These are phyloP conservation scores for Crucihimalaya himalaica DNA, from an alignment of 345 rosid genomes.

Conservation along the genomic window DNA sequence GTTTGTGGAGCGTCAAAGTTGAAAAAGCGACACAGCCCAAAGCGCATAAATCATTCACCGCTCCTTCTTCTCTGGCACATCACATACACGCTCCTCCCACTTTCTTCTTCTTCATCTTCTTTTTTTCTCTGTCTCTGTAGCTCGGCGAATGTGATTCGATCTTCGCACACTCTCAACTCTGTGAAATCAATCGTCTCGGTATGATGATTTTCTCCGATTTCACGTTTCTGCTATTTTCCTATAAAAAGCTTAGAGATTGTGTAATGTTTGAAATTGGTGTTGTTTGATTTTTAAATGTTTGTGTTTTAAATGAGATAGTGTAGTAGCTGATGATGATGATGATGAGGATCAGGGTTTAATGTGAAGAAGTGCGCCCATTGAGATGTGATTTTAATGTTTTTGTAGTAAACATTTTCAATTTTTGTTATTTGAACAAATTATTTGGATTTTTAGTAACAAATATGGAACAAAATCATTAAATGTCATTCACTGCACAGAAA, in stretches of 20 bases:
- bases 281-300: background rate
- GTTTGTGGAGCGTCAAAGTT: slow-evolving; percentile 46
- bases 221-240: too few relatives aligned
- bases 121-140: slow-evolving; percentile 4
- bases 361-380: slow-evolving; percentile 2
- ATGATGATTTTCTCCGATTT: background rate
- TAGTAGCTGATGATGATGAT: background rate
- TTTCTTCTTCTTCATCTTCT: slow-evolving; percentile 30
- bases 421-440: background rate
- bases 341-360: background rate
- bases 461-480: slow-evolving; percentile 18
- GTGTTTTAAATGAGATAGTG: background rate
- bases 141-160: slow-evolving; percentile 1
- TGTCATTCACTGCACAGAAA: slow-evolving; percentile 22
- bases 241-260: background rate
- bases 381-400: background rate
- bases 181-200: slow-evolving; percentile 8
- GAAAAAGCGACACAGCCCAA: slow-evolving; percentile 36
- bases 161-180: slow-evolving; percentile 11
- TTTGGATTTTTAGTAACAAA: background rate
- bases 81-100: slow-evolving; percentile 46
- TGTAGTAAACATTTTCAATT: too few relatives aligned
- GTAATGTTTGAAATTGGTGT: too few relatives aligned
- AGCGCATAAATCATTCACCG: slow-evolving; percentile 29
- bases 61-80: slow-evolving; percentile 42